Evolutionary conservation across 768 basidiomycete species (phyloP), one percentile per base, ranked within the genome.

Genomic region (Pseudohyphozyma bogoriensis): DNA sequence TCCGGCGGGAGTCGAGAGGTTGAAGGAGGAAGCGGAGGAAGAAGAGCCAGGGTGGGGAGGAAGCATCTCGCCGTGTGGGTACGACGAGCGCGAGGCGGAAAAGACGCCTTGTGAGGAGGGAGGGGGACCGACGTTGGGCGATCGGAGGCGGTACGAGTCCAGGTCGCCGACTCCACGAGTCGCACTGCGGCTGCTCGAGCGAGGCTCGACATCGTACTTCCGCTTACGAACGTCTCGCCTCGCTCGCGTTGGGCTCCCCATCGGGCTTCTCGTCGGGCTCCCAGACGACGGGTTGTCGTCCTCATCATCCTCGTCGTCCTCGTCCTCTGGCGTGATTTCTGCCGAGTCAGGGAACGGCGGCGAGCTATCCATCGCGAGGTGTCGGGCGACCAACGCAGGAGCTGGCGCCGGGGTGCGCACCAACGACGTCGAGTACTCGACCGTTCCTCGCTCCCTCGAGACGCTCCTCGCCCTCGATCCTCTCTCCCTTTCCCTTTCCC

Each of bases 81-180:
- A 51, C 15, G 63, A 60, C 15, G 59, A 59, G 7, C 24, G 52
- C 58, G n/a, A 66, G 60, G 26, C 59, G 60, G 44, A 58, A 57
- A 13, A 66, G 45, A 24, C 62, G 60, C 26, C 55, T 56, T 11
- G 56, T 62, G 9, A 66, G 51, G 1, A 60, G 60, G 50, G 52
- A 58, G 33, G 60, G 15, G 51, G n/a, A 24, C 51, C 18, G 11
- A 18, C 37, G 11, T 28, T 36, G 42, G 26, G 11, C 52, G n/a
- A 6, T 5, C 51, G 32, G 31, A 40, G 49, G 36, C 31, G 12
- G 29, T 39, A 42, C 16, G 22, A 42, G n/a, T n/a, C n/a, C n/a
- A n/a, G n/a, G n/a, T n/a, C n/a, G n/a, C n/a, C n/a, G n/a, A n/a
- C n/a, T n/a, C n/a, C n/a, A n/a, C n/a, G n/a, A n/a, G n/a, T n/a